Evolutionary conservation across 2,329 filamentous ascomycete genomes (phyloP), one percentile per base, ranked within the genome.

Genomic region (Pseudopyrenochaeta lycopersici): DNA sequence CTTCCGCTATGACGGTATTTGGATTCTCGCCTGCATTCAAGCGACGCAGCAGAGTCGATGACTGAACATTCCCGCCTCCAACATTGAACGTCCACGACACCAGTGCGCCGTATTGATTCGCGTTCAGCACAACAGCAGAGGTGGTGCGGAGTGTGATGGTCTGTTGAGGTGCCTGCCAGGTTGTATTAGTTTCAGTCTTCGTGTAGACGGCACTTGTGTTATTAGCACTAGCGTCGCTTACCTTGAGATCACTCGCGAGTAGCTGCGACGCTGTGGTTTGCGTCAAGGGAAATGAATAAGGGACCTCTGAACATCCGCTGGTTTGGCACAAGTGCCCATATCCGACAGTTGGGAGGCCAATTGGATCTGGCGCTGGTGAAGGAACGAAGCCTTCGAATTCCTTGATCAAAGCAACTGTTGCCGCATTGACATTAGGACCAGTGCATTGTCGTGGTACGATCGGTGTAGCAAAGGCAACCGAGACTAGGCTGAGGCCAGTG

Each of bases 11-110:
- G 41, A 82, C 81, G 0, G 68, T 78, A 56, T 76, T 74, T 32
- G 75, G 67, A 32, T 74, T 60, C 46, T 81, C 75, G n/a, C 79
- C 78, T 0, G 62, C 67, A 68, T 82, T 83, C 51, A 82, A 73
- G 9, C 78, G 72, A 42, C 63, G 65, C 54, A 82, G 66, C 20
- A 83, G 71, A 0, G 72, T 76, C 3, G 80, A 82, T 0, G 61
- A 64, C n/a, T 54, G 50, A 2, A 77, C 72, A 41, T 74, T 75
- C 3, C 76, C 79, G 52, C 76, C 80, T 21, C 82, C 82, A 38
- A 81, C 73, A 63, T 84, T 84, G 76, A 79, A 84, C 14, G 79
- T 72, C 80, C 80, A 84, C 39, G 76, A 80, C 32, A 83, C 78
- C 2, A 84, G 77, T 1, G 82, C 82, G 36, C 80, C 82, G 62